These are phyloP conservation scores for Boletus tomentosulus DNA, from an alignment of 768 basidiomycete genomes.

Conservation along the genomic window DNA sequence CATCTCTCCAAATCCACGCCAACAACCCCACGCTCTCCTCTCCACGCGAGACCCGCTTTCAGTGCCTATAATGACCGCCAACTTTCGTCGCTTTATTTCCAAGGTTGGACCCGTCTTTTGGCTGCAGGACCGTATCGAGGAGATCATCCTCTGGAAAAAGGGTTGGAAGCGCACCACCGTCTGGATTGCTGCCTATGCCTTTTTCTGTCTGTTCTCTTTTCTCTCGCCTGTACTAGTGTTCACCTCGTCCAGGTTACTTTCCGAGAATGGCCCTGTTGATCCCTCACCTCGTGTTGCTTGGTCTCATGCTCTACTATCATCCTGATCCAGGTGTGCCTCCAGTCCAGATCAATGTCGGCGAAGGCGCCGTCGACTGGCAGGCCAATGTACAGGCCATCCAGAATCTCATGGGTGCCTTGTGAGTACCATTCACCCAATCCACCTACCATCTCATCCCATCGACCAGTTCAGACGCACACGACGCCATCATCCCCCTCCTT, in stretches of 20 bases:
- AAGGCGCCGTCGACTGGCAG: constrained; percentile 64
- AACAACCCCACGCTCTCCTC: not conserved
- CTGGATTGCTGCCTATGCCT: constrained; percentile 75
- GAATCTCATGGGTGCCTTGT: constrained; percentile 86
- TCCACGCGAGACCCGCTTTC: constrained; percentile 18
- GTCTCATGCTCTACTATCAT: constrained; percentile 63
- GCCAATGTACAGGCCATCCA: constrained; percentile 88
- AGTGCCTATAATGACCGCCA: constrained; percentile 49
- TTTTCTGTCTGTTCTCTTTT: constrained; percentile 52
- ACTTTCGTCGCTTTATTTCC: constrained; percentile 63
- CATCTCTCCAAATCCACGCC: constrained; percentile 22
- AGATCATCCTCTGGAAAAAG: constrained; percentile 77
- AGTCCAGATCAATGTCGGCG: constrained; percentile 38
- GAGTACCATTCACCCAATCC: constrained; percentile 21
- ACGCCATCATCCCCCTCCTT: constrained; percentile 46
- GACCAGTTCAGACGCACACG: constrained; percentile 58
- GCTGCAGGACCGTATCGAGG: constrained; percentile 88
- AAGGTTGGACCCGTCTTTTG: constrained; percentile 53
- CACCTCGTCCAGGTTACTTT: constrained; percentile 55
- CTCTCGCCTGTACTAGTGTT: not conserved
- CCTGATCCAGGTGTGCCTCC: constrained; percentile 37
- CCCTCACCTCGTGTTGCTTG: constrained; percentile 59
- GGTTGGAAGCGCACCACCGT: constrained; percentile 32
- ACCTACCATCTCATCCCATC: not conserved
- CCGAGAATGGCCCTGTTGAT: constrained; percentile 68